Evolutionary conservation across 1,284 basidiomycete genomes (phyloP).

Genomic region (Exsudoporus floridanus): DNA sequence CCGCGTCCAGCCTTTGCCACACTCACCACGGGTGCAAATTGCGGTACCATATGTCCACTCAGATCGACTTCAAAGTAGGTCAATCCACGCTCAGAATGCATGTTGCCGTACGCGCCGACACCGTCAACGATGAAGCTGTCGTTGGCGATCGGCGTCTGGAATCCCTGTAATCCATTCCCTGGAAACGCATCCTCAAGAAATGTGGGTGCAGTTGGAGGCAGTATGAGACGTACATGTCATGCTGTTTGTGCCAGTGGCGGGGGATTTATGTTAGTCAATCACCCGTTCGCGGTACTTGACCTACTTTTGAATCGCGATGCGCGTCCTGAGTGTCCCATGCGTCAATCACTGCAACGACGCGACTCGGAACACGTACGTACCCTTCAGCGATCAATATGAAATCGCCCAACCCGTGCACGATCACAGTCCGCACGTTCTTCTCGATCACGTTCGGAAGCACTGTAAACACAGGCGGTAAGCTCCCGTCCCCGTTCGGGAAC

Average conservation of each 20-base stretch:
- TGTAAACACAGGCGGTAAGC: constrained; percentile 58
- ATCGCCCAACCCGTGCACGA: constrained; percentile 72
- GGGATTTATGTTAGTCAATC: not conserved
- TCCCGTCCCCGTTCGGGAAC: constrained; percentile 60
- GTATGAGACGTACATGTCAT: constrained; percentile 78
- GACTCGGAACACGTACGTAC: constrained; percentile 40
- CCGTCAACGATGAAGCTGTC: constrained; percentile 71
- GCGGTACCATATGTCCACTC: constrained; percentile 73
- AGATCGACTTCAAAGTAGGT: constrained; percentile 65
- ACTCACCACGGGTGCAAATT: constrained; percentile 63
- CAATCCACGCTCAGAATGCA: constrained; percentile 64
- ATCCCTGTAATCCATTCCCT: constrained; percentile 71
- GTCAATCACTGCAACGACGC: not conserved
- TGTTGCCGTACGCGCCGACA: constrained; percentile 61
- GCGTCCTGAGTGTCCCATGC: constrained; percentile 40
- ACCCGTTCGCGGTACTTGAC: constrained; percentile 19
- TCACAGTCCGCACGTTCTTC: constrained; percentile 66
- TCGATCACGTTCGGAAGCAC: constrained; percentile 75
- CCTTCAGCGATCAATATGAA: constrained; percentile 72
- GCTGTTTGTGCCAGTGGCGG: constrained; percentile 36
- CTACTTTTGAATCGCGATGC: constrained; percentile 68
- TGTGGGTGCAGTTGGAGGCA: too few relatives aligned
- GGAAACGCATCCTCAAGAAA: not conserved
- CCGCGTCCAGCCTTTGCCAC: too few relatives aligned
- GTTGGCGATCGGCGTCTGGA: constrained; percentile 61